These are phyloP conservation scores for Eucalyptus tenuipes DNA, from an alignment of 345 rosid species.

Conservation along the genomic window DNA sequence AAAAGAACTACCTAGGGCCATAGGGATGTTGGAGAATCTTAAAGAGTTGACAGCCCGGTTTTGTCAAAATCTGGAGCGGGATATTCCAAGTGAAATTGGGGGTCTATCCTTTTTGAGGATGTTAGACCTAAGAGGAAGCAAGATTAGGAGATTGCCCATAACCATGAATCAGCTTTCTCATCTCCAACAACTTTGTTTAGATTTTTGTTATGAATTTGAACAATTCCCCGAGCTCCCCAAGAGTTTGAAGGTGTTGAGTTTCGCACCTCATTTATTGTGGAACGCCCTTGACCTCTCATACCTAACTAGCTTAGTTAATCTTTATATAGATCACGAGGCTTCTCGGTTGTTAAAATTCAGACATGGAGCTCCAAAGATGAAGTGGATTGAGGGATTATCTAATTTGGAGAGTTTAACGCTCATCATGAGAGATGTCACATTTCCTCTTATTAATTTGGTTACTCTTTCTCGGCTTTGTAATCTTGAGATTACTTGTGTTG, in stretches of 20 bases:
- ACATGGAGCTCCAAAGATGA: neutral
- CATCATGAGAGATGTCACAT: neutral
- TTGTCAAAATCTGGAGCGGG: neutral
- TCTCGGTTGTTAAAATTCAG: neutral
- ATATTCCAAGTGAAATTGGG: neutral
- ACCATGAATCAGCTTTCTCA: neutral
- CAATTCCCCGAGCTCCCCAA: accelerated
- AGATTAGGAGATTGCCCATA: neutral
- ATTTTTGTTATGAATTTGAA: neutral
- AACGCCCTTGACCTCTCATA: neutral
- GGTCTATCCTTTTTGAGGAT: neutral
- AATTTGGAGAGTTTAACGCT: neutral
- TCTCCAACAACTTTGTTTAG: neutral
- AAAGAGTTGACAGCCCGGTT: neutral
- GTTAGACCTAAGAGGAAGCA: neutral
- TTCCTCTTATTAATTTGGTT: neutral
- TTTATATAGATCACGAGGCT: neutral
- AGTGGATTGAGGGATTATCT: neutral
- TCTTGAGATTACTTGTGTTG: neutral
- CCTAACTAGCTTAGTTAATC: neutral
- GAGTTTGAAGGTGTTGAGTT: no score
- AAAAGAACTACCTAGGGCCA: neutral
- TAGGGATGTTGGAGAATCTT: neutral
- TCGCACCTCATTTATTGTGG: neutral
- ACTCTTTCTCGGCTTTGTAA: neutral